phyloP scores from a whole-genome alignment of 768 basidiomycete genomes.

The Boletus vinaceobasis region DNA sequence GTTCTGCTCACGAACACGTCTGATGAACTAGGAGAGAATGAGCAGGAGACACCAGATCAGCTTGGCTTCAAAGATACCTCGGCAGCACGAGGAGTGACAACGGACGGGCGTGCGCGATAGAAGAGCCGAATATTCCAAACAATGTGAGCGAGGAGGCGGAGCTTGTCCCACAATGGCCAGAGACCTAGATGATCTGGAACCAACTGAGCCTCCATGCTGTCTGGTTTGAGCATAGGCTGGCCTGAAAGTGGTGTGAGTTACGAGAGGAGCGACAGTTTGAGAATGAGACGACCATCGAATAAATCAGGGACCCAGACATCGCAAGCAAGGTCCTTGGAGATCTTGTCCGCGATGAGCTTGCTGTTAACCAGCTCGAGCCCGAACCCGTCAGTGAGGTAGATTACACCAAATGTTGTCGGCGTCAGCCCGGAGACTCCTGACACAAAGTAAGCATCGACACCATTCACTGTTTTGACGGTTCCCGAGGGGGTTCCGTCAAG shows the following conservation, averaged over 20 bases:
- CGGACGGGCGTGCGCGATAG: constrained; percentile 23
- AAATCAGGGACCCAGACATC: constrained; percentile 67
- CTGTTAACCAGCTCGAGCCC: constrained; percentile 50
- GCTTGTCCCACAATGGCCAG: constrained; percentile 12
- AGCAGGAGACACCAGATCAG: not conserved
- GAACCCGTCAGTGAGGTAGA: constrained; percentile 57
- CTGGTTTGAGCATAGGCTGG: constrained; percentile 24
- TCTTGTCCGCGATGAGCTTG: constrained; percentile 55
- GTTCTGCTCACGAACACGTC: constrained; percentile 35
- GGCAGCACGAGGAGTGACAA: constrained; percentile 25
- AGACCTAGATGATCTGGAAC: constrained; percentile 30
- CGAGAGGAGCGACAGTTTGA: not conserved
- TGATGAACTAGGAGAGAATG: constrained; percentile 31
- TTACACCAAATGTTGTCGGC: constrained; percentile 34
- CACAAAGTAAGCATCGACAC: constrained; percentile 41
- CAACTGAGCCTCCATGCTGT: constrained; percentile 26
- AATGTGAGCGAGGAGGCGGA: constrained; percentile 16
- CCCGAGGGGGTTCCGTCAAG: constrained; percentile 48
- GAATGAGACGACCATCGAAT: constrained; percentile 43
- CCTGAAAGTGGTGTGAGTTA: constrained; percentile 18
- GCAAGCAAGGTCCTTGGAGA: constrained; percentile 46
- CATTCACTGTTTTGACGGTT: constrained; percentile 31
- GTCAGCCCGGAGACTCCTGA: constrained; percentile 14
- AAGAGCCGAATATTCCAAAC: constrained; percentile 21
- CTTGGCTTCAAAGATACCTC: constrained; percentile 16